Evolutionary conservation across 805 yeast genomes (phyloP), one percentile per base, ranked within the genome.

Genomic region (Saccharomycopsis schoenii): DNA sequence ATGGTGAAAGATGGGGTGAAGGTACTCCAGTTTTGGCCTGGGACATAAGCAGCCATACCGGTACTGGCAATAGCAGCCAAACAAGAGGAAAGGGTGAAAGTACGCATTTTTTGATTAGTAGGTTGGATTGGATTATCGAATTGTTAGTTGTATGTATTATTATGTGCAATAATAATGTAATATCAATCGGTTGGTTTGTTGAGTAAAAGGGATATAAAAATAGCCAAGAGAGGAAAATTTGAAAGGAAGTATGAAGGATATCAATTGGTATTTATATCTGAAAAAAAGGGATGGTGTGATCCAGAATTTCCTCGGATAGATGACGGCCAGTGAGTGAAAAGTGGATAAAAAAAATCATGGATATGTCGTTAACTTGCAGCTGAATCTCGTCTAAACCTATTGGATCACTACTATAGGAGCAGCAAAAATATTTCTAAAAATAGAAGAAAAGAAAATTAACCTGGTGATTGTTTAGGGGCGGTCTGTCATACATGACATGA

Each of bases 11-110:
- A 65, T 67, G 80, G 79, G 19, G 78, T 76, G 68, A 76, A 68
- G 64, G 79, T 76, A 55, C 75, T 64, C 79, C 79, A 76, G 64
- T 76, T 43, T 29, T 56, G 52, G 19, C 52, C 37, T 51, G 87
- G 88, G 66, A 83, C 82, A 67, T 80, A 80, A 62, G 89, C 89
- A 58, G 87, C 86, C 58, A 78, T 59, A 40, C 84, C 77, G 17
- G 77, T 62, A n/a, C 82, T 71, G 59, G 79, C 77, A 51, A 82
- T 69, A 66, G 82, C 74, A 47, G 52, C 52, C 21, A 47, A 47
- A 15, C 52, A 47, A 25, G 52, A 24, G 21, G 52, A 47, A 79
- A 76, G 62, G 78, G 78, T 55, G 76, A 74, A 64, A 34, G 52
- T 11, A 47, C 52, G 52, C 52, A 47, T 47, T 47, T 47, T 47